phyloP scores from a whole-genome alignment of 163 green algal genomes.

The Scenedesmus sp. region DNA sequence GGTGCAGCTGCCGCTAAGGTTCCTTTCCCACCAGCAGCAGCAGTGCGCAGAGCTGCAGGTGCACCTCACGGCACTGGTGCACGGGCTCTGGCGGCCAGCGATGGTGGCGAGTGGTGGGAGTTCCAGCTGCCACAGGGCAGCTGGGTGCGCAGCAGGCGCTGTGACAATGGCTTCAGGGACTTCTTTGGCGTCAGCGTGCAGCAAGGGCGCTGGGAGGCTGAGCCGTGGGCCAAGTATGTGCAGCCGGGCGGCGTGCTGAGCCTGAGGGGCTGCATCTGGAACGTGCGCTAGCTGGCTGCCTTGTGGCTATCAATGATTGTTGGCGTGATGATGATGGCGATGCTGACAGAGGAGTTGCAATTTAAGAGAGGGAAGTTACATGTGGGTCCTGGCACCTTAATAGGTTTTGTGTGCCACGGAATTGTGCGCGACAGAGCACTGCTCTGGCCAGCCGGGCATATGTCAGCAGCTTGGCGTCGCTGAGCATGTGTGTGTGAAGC shows the following conservation, averaged over 20 bases:
- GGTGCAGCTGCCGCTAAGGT: not conserved
- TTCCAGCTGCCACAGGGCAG: constrained; percentile 26
- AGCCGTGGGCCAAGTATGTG: not conserved
- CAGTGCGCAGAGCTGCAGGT: not conserved
- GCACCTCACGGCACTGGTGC: not conserved
- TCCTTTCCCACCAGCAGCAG: not conserved
- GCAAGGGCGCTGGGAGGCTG: constrained; percentile 9
- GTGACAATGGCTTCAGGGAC: constrained; percentile 43
- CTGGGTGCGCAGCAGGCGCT: constrained; percentile 33
- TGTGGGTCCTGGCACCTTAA: not conserved
- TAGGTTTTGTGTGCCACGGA: not conserved
- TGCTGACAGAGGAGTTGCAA: not conserved
- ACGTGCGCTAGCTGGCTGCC: constrained; percentile 3
- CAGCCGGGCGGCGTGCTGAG: constrained; percentile 15
- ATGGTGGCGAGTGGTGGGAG: constrained; percentile 1
- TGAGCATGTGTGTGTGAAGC: too few relatives aligned
- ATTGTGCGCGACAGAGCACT: too few relatives aligned
- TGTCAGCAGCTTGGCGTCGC: too few relatives aligned
- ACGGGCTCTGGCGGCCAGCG: not conserved
- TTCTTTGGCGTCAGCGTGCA: constrained; percentile 41
- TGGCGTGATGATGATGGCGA: not conserved
- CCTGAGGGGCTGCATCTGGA: constrained; percentile 28
- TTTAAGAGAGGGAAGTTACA: not conserved
- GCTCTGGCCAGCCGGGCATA: too few relatives aligned
- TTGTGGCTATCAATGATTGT: too few relatives aligned